Conservation (phyloP, 306 rosid species). For the Castanopsis chinensis region DNA sequence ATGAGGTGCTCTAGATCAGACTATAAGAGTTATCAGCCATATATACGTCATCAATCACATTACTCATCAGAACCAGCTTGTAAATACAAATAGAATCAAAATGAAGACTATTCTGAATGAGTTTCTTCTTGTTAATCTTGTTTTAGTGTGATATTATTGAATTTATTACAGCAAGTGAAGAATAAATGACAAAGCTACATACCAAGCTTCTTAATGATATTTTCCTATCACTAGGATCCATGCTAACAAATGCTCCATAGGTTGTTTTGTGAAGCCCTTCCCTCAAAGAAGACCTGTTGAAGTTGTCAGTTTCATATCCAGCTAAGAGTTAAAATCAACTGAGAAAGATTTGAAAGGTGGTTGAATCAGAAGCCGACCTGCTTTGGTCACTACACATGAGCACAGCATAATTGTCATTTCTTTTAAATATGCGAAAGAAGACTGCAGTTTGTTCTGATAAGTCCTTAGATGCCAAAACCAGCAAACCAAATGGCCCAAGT, state of each 20-base stretch:
- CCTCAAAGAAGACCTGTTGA: conserved; percentile 56
- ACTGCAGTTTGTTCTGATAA: conserved; percentile 52
- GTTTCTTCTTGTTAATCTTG: not conserved
- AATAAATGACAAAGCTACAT: not conserved
- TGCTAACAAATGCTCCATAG: conserved; percentile 53
- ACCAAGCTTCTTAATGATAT: conserved; percentile 73
- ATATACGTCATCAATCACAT: no score
- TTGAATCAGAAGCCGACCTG: conserved; percentile 39
- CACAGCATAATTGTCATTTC: conserved; percentile 38
- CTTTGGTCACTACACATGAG: conserved; percentile 75
- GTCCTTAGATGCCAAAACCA: conserved; percentile 54
- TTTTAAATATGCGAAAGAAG: conserved; percentile 44
- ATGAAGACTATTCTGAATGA: not conserved
- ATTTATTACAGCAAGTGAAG: not conserved
- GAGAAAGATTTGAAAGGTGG: not conserved
- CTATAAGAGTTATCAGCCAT: no score
- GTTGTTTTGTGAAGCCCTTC: conserved; percentile 46
- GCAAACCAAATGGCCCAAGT: conserved; percentile 63
- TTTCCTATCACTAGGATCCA: conserved; percentile 32
- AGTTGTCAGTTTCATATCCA: not conserved
- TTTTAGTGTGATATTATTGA: not conserved
- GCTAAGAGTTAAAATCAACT: not conserved
- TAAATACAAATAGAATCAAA: not conserved
- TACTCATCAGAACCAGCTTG: no score
- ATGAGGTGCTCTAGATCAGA: no score